Percentiles rank a stretch among this genome's conserved stretches.
Conservation (phyloP, 148 eudicot species). For the Cornus suecica region DNA sequence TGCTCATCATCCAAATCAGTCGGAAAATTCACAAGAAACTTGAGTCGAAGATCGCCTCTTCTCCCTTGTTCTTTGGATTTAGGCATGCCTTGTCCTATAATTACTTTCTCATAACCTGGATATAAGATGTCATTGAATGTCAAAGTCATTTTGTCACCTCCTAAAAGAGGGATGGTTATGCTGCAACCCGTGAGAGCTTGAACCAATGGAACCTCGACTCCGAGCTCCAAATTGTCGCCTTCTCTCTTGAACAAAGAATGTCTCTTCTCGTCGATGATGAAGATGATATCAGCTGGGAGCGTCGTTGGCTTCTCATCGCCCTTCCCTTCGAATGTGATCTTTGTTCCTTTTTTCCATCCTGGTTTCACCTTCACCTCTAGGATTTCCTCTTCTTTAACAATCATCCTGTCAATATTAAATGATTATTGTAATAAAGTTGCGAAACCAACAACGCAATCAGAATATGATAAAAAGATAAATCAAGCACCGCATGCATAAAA, state of each 20-base stretch:
- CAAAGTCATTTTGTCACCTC: conserved; percentile 50
- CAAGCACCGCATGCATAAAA: too few relatives aligned
- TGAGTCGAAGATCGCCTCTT: conserved; percentile 62
- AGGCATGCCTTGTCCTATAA: conserved; percentile 75
- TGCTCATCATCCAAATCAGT: conserved; percentile 43
- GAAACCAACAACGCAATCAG: too few relatives aligned
- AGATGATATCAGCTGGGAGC: conserved; percentile 55
- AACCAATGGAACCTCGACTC: conserved; percentile 64
- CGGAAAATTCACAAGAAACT: conserved; percentile 60
- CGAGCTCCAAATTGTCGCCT: conserved; percentile 67
- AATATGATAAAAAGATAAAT: too few relatives aligned
- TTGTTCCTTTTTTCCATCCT: conserved; percentile 83
- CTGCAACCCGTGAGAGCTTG: conserved; percentile 75
- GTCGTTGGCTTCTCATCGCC: conserved; percentile 72
- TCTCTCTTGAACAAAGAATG: conserved; percentile 56
- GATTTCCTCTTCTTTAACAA: conserved; percentile 61
- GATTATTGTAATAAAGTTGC: background rate
- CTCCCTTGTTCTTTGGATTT: conserved; percentile 34
- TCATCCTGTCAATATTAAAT: conserved; percentile 32
- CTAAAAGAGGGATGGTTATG: conserved; percentile 58
- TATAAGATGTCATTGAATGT: conserved; percentile 53
- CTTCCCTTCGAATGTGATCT: conserved; percentile 72
- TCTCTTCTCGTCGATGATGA: conserved; percentile 55
- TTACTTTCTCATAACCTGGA: conserved; percentile 60
- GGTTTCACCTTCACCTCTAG: conserved; percentile 66